Evolutionary conservation across 2,329 filamentous ascomycete genomes (phyloP), one percentile per base, ranked within the genome.

Genomic region (Fusarium subglutinans): DNA sequence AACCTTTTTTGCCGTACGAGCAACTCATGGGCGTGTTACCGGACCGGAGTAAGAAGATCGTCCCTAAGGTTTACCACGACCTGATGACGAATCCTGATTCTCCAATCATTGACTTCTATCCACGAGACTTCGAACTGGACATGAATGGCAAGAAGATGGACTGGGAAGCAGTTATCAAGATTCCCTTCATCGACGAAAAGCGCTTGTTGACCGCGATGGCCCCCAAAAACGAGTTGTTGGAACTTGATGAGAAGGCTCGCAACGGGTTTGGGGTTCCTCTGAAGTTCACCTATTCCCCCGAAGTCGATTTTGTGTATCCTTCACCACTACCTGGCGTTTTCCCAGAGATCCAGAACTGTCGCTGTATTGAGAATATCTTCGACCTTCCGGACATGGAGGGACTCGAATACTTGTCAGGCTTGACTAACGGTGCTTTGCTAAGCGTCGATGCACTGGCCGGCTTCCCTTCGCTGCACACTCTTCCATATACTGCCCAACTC

Each of bases 141-240:
- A 98, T 99, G 96, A 98, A 99, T 78, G 97, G 96, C 68, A 99
- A 99, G 86, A 99, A 98, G 85, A 97, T 98, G 93, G 97, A 99
- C 73, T 99, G 96, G 96, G 96, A 99, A 81, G 96, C 96, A 35
- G 96, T 99, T 43, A 95, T 99, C 74, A 99, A 98, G 83, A 99
- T 99, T 79, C 96, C 96, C 0, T 99, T 99, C 83, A 99, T 99
- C 73, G 94, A 99, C 66, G 96, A 99, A 82, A 90, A 92, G 78
- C 90, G 96, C 33, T 86, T 99, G 6, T 87, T 99, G 63, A 84
- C 87, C 43, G 96, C 96, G 13, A 98, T 99, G 93, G 92, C 88
- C 22, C 91, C 95, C 12, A 95, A 92, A 81, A 95, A 98, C 73
- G 86, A 91, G 47, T 84, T 93, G 5, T 87, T 99, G n/a, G 90